A percentile compares a stretch with the other conserved stretches of the same genome.
Conservation (phyloP, 2,329 filamentous ascomycete genomes). For the Metarhizium rileyi region DNA sequence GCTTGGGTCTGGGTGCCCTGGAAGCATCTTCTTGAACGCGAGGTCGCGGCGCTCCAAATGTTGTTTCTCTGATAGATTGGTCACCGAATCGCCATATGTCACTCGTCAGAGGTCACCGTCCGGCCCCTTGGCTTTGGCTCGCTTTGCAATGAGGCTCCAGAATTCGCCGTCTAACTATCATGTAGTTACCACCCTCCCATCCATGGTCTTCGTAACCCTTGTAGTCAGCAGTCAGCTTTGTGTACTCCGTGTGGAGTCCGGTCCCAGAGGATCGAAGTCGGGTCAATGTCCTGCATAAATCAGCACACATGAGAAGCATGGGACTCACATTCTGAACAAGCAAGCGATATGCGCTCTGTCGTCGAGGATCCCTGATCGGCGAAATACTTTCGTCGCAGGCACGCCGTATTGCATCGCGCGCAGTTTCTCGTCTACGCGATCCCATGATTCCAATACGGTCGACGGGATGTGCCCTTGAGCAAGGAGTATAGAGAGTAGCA, state of each 20-base stretch:
- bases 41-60: conserved; percentile 6
- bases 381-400: conserved; percentile 8
- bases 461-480: conserved; percentile 15
- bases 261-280: too few relatives aligned
- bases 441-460: conserved; percentile 17
- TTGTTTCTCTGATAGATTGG: conserved; percentile 31
- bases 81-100: conserved; percentile 39
- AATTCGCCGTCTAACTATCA: conserved; percentile 42
- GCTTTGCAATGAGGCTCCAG: conserved; percentile 42
- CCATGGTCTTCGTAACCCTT: conserved; percentile 34
- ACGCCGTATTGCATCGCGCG: conserved; percentile 21
- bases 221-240: too few relatives aligned
- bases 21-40: conserved; percentile 34
- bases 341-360: conserved; percentile 28
- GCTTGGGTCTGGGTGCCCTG: conserved; percentile 37
- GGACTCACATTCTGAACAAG: conserved; percentile 38
- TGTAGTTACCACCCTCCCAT: conserved; percentile 37
- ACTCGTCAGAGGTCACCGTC: conserved; percentile 37
- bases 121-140: conserved; percentile 28
- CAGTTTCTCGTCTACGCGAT: conserved; percentile 17
- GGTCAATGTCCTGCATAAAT: background rate
- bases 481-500: conserved; percentile 14
- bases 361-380: conserved; percentile 16
- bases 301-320: background rate
- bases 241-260: too few relatives aligned